phyloP scores from a whole-genome alignment of 805 yeast species.

The Cyberlindnera lachancei region DNA sequence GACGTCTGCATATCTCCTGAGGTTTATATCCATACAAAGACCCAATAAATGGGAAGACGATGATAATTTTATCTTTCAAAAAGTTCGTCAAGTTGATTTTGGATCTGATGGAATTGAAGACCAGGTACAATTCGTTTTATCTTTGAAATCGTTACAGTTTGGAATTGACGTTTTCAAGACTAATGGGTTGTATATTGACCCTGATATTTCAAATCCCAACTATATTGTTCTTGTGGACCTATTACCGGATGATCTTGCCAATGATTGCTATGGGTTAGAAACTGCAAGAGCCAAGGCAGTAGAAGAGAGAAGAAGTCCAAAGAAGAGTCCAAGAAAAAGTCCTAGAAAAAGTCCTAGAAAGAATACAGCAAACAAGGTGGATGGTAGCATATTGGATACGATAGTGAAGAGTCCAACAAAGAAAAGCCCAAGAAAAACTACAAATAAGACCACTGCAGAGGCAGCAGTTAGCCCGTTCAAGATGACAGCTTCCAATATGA shows the following conservation, averaged over 20 bases:
- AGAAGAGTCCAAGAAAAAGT: background rate
- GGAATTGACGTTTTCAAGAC: constrained; percentile 3
- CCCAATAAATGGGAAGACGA: constrained; percentile 3
- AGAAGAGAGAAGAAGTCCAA: constrained; percentile 1
- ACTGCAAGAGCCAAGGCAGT: background rate
- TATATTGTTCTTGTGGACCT: constrained; percentile 3
- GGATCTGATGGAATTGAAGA: background rate
- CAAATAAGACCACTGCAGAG: too few species aligned
- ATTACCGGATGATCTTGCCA: constrained; percentile 1
- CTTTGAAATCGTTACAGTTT: constrained; percentile 1
- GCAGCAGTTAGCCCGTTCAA: too few species aligned
- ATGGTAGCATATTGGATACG: too few species aligned
- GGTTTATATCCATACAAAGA: constrained; percentile 3
- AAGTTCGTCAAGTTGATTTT: constrained; percentile 1
- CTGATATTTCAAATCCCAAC: constrained; percentile 2
- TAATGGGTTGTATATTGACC: constrained; percentile 5
- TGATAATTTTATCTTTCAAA: constrained; percentile 2
- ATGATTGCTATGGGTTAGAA: constrained; percentile 1
- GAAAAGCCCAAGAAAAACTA: too few species aligned
- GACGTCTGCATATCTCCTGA: constrained; percentile 22
- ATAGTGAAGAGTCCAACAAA: too few species aligned
- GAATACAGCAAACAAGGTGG: too few species aligned
- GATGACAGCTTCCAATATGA: too few species aligned
- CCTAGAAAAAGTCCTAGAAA: too few species aligned
- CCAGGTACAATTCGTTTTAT: background rate